Percentiles rank a stretch among this genome's conserved stretches.
Conservation (phyloP, 345 rosid species). For the Clausena lansium region DNA sequence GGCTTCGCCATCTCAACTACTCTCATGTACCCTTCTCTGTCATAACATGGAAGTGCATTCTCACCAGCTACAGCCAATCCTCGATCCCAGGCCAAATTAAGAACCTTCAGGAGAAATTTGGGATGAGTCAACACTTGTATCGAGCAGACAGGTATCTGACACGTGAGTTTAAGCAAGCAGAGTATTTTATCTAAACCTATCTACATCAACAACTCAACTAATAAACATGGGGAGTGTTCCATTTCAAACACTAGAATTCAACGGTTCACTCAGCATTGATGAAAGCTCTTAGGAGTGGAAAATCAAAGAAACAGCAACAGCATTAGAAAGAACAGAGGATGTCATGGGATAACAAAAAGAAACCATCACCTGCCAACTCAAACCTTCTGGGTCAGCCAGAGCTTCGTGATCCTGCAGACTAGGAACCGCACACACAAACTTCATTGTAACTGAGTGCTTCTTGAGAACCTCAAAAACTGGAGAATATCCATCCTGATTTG, state of each 20-base stretch:
- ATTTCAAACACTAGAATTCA: background rate
- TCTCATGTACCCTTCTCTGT: conserved; percentile 72
- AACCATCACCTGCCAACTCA: conserved; percentile 84
- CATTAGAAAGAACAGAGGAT: background rate
- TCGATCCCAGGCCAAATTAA: conserved; percentile 85
- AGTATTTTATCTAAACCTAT: background rate
- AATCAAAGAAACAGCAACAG: conserved; percentile 1
- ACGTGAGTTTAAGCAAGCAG: background rate
- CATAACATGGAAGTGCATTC: conserved; percentile 65
- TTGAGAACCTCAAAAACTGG: conserved; percentile 68
- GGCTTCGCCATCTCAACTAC: conserved; percentile 84
- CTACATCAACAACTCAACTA: background rate
- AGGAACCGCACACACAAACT: conserved; percentile 67
- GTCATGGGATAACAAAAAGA: conserved; percentile 4
- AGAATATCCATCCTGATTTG: conserved; percentile 86
- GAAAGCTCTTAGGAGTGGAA: background rate
- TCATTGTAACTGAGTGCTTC: conserved; percentile 61
- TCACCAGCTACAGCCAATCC: conserved; percentile 68
- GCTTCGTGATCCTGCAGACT: conserved; percentile 54
- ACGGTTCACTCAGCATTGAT: background rate
- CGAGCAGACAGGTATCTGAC: background rate
- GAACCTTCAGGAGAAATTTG: conserved; percentile 45
- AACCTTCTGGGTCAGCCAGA: conserved; percentile 78
- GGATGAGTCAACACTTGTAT: conserved; percentile 4
- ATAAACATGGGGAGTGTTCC: background rate